phyloP scores from a whole-genome alignment of 2,329 filamentous ascomycete genomes.

The Pleoardoris graminearum region DNA sequence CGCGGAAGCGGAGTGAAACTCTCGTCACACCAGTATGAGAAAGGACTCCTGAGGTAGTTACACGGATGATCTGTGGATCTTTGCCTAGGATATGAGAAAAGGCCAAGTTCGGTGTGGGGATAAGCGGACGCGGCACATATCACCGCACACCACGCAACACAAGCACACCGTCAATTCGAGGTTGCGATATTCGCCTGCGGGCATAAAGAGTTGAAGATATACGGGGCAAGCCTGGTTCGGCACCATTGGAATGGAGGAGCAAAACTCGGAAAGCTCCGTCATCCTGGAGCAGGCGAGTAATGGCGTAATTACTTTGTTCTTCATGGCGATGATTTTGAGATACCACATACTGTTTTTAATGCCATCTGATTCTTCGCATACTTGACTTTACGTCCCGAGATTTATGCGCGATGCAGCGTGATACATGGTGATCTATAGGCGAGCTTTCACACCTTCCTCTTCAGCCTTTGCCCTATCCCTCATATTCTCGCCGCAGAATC shows the following conservation, averaged over 20 bases:
- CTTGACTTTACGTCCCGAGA: too few relatives aligned
- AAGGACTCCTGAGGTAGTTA: neutral
- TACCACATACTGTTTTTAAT: constrained; percentile 12
- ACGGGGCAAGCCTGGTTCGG: neutral
- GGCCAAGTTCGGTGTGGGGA: too few relatives aligned
- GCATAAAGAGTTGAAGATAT: neutral
- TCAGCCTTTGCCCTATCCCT: constrained; percentile 51
- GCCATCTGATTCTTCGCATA: neutral
- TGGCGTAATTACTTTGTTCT: neutral
- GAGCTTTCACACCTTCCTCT: constrained; percentile 7
- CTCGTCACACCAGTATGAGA: neutral
- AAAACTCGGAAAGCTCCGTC: neutral
- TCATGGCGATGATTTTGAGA: constrained; percentile 1
- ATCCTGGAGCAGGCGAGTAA: neutral
- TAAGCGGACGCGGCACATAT: constrained; percentile 7
- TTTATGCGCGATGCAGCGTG: too few relatives aligned
- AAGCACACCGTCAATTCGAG: neutral
- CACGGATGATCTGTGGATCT: neutral
- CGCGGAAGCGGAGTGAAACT: constrained; percentile 23
- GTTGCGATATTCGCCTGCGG: neutral
- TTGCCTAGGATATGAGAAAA: neutral
- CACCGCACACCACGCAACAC: neutral
- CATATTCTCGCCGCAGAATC: constrained; percentile 67
- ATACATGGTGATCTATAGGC: too few relatives aligned
- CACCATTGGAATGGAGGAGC: neutral